phyloP scores from a whole-genome alignment of 805 yeast species.

The Spathaspora sp. region DNA sequence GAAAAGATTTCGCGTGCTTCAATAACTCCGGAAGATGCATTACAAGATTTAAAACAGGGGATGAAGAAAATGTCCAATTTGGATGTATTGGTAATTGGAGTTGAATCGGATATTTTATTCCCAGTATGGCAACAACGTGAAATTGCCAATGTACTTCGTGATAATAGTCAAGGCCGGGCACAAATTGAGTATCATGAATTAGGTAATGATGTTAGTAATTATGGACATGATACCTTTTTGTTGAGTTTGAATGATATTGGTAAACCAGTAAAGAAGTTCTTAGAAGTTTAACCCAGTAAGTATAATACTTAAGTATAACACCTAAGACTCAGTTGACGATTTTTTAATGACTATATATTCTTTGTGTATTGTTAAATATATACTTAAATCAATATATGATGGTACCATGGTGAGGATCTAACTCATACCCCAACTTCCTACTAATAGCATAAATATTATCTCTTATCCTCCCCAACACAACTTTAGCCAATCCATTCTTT shows the following conservation, averaged over 20 bases:
- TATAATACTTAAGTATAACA: no score
- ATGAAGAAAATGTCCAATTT: constrained; percentile 58
- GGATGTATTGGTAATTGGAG: constrained; percentile 78
- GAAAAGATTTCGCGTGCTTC: constrained; percentile 48
- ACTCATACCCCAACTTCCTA: constrained; percentile 62
- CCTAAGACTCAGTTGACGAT: not conserved
- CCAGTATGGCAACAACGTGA: constrained; percentile 95
- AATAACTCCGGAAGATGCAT: constrained; percentile 52
- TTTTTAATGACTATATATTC: not conserved
- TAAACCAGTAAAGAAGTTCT: constrained; percentile 63
- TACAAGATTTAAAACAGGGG: constrained; percentile 63
- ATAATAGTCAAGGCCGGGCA: constrained; percentile 18
- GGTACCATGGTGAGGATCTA: constrained; percentile 53
- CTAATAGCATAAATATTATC: constrained; percentile 43
- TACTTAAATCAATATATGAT: constrained; percentile 24
- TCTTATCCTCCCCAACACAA: constrained; percentile 52
- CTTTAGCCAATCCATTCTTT: constrained; percentile 63
- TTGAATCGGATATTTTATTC: constrained; percentile 86
- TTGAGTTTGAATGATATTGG: constrained; percentile 80
- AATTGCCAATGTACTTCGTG: constrained; percentile 56
- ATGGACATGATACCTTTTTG: constrained; percentile 90
- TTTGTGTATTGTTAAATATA: not conserved
- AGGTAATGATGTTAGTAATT: constrained; percentile 71
- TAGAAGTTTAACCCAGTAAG: constrained; percentile 24
- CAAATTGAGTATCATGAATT: constrained; percentile 65